Evolutionary conservation across 805 yeast species (phyloP).

Genomic region (Kuraishia borneana): DNA sequence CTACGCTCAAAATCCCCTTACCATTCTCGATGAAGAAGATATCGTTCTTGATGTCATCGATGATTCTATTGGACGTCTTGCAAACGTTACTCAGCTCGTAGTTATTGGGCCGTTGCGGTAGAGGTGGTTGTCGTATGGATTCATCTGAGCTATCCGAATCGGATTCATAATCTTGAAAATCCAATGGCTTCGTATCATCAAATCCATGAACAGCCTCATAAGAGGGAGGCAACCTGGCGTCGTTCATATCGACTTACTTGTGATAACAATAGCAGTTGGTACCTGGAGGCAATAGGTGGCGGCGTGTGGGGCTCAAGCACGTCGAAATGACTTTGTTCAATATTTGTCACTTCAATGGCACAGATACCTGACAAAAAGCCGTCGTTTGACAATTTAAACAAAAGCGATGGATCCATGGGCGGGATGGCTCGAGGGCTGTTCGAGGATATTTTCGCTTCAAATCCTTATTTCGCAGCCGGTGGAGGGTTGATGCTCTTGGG

Average conservation of each 20-base stretch:
- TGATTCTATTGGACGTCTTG: constrained; percentile 56
- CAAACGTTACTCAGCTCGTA: constrained; percentile 12
- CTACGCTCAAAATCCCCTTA: constrained; percentile 15
- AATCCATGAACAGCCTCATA: no score
- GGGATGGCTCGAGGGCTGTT: constrained; percentile 28
- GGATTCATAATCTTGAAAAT: neutral
- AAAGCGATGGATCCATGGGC: constrained; percentile 23
- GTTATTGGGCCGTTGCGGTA: neutral
- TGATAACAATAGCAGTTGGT: no score
- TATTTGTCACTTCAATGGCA: no score
- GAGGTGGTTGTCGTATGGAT: neutral
- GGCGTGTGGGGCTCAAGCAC: neutral
- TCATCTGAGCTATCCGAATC: neutral
- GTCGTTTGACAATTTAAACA: constrained; percentile 8
- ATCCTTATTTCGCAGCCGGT: constrained; percentile 98
- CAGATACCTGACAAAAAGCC: neutral
- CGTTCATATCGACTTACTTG: no score
- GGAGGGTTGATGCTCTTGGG: constrained; percentile 96
- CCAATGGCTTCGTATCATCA: neutral
- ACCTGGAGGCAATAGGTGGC: no score
- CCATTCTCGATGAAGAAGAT: constrained; percentile 15
- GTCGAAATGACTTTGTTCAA: no score
- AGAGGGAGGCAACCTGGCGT: no score
- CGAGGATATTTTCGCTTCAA: constrained; percentile 46
- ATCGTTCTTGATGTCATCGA: constrained; percentile 50